These are phyloP conservation scores for Euphrasia arctica DNA, from an alignment of 305 asterid genomes.

Conservation along the genomic window DNA sequence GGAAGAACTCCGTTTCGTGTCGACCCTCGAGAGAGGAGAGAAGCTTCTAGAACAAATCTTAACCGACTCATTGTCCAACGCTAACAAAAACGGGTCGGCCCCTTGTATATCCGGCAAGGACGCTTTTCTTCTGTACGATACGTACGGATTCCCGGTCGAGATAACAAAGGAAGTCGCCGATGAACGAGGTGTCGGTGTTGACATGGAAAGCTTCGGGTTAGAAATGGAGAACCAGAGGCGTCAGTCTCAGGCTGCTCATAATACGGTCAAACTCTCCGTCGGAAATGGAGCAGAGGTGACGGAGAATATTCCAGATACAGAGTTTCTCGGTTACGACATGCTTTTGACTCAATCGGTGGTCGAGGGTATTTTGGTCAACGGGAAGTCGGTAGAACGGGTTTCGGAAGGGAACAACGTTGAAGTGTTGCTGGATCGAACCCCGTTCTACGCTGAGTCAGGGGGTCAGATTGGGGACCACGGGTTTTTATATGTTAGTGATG, in stretches of 20 bases:
- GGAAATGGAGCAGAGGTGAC: slow-evolving; percentile 70
- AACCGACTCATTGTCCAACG: slow-evolving; percentile 50
- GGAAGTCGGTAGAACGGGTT: slow-evolving; percentile 64
- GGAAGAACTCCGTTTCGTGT: slow-evolving; percentile 88
- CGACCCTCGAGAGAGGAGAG: slow-evolving; percentile 93
- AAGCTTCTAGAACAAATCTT: slow-evolving; percentile 82
- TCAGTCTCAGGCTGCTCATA: slow-evolving; percentile 98
- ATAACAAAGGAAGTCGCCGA: slow-evolving; percentile 93
- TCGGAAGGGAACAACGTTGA: slow-evolving; percentile 88
- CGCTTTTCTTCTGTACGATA: slow-evolving; percentile 83
- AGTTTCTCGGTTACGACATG: slow-evolving; percentile 74
- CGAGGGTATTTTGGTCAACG: slow-evolving; percentile 73
- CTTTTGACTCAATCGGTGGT: slow-evolving; percentile 70
- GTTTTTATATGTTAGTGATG: slow-evolving; percentile 43
- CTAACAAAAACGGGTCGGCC: slow-evolving; percentile 39
- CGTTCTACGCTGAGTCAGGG: slow-evolving; percentile 96
- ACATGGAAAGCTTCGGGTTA: slow-evolving; percentile 62
- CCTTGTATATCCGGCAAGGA: slow-evolving; percentile 86
- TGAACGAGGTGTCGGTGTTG: slow-evolving; percentile 71
- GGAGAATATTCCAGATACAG: slow-evolving; percentile 70
- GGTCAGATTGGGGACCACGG: slow-evolving; percentile 96
- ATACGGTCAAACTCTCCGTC: slow-evolving; percentile 70
- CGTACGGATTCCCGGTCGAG: slow-evolving; percentile 91
- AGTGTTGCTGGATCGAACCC: slow-evolving; percentile 78
- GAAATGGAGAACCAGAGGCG: slow-evolving; percentile 94